Conservation (phyloP, 345 rosid genomes). For the Melaleuca alternifolia region DNA sequence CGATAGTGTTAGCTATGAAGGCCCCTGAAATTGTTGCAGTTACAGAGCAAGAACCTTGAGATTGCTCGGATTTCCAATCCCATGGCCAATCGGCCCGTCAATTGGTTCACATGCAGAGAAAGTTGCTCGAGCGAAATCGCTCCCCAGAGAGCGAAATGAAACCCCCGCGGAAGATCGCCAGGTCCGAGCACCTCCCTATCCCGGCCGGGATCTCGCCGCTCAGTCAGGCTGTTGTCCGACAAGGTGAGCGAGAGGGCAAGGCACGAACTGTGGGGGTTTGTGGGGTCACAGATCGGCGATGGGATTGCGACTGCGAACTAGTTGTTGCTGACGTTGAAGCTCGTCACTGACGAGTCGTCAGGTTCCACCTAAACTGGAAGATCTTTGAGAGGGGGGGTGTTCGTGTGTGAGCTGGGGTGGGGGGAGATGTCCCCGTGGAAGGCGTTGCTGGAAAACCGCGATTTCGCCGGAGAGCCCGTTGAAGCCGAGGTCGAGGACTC, state of each 20-base stretch:
- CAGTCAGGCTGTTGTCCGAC: constrained; percentile 42
- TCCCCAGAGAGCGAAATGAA: constrained; percentile 57
- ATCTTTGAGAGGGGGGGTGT: too few relatives aligned
- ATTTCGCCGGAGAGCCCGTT: constrained; percentile 48
- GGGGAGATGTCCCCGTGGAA: constrained; percentile 30
- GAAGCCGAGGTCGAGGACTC: constrained; percentile 60
- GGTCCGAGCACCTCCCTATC: constrained; percentile 40
- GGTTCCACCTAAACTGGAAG: constrained; percentile 30
- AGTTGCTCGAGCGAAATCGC: constrained; percentile 33
- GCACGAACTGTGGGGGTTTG: constrained; percentile 12
- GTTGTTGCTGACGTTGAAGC: constrained; percentile 66
- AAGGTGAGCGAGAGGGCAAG: constrained; percentile 33
- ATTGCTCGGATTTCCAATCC: constrained; percentile 25
- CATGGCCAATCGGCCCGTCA: constrained; percentile 42
- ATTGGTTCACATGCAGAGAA: constrained; percentile 40
- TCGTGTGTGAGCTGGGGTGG: background rate
- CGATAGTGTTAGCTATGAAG: constrained; percentile 40
- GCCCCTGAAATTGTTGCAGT: constrained; percentile 46
- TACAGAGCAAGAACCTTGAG: constrained; percentile 57
- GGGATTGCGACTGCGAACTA: constrained; percentile 51
- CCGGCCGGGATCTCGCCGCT: constrained; percentile 30
- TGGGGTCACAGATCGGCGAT: constrained; percentile 31
- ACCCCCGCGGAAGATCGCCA: constrained; percentile 47
- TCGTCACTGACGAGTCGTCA: too few relatives aligned
- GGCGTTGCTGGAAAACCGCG: constrained; percentile 38